Base-by-base conservation (phyloP, 768 basidiomycete species). In the Cantharellus anzutake region DNA sequence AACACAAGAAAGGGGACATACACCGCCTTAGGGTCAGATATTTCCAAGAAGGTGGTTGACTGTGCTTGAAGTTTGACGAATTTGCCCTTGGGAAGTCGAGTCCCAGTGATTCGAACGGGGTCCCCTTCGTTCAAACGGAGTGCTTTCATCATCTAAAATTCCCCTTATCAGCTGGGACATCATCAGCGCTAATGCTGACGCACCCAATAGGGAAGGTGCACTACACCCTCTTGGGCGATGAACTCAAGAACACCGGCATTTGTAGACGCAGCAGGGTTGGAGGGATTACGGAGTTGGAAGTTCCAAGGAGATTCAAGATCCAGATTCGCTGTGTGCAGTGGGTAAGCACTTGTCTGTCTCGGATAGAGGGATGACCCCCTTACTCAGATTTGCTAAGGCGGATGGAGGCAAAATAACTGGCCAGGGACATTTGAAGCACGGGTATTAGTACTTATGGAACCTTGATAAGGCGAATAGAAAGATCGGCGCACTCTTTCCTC, bases 241-340 rank as follows among this genome's bases (percentile, higher is more conserved):
- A 99, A 99, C 68, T 99, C 96, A 38, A 99, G 79, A 37, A 99
- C 96, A 75, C 96, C 96, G 1, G 87, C 88, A 68, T 99, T 90
- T 1, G 96, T 98, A 29, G 80, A 92, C 59, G 79, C 86, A 41
- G 81, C 87, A 57, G 78, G 76, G 72, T 85, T 93, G 66, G 74
- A 56, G 0, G 96, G 94, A 71, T 98, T 98, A 56, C 88, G 84
- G 57, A 99, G 76, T 63, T 94, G 84, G 70, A 99, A 99, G 76
- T 86, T 90, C 93, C 93, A 96, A 0, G 96, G 96, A 0, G 78
- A 77, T 62, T 89, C 84, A 51, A 99, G 76, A 66, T 99, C 93
- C 56, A 98, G 78, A 42, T 78, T 78, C 0, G 90, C 75, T 76
- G 63, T 29, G 20, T 37, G 44, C 20, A 4, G 50, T 20, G 34